Evolutionary conservation across 2,329 filamentous ascomycete genomes (phyloP).

Genomic region (Xylaria polymorpha): DNA sequence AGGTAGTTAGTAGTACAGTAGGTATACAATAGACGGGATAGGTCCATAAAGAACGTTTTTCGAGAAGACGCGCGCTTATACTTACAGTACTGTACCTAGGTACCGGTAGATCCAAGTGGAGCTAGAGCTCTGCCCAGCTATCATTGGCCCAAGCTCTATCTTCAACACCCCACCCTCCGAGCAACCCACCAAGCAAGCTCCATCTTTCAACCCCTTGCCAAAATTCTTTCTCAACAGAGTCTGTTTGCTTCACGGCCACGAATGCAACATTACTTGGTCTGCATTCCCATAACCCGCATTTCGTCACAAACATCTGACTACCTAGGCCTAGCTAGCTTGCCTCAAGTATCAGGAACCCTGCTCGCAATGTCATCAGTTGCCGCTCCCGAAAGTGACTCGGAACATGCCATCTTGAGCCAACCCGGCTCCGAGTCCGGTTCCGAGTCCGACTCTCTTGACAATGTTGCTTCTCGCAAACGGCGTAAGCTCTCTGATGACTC

Average conservation of each 20-base stretch:
- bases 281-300: conserved; percentile 13
- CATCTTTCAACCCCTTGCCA: too few species aligned
- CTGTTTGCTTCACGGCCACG: conserved; percentile 15
- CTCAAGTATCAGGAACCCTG: conserved; percentile 6
- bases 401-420: conserved; percentile 38
- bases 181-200: conserved; percentile 10
- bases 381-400: conserved; percentile 42
- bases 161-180: not conserved
- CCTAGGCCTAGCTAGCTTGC: conserved; percentile 3
- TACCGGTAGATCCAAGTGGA: conserved; percentile 1
- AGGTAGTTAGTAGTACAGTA: too few species aligned
- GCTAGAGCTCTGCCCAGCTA: not conserved
- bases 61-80: conserved; percentile 34
- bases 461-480: conserved; percentile 53
- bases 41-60: not conserved
- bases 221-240: conserved; percentile 14
- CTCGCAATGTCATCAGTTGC: conserved; percentile 30
- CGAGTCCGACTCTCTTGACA: conserved; percentile 58
- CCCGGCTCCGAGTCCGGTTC: conserved; percentile 42
- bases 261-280: conserved; percentile 3
- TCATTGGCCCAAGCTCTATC: conserved; percentile 23
- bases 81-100: too few species aligned
- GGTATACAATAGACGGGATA: too few species aligned
- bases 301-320: conserved; percentile 6
- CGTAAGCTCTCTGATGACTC: conserved; percentile 48